Conservation (phyloP, 2,329 filamentous ascomycete species). For the Venturia pyrina region DNA sequence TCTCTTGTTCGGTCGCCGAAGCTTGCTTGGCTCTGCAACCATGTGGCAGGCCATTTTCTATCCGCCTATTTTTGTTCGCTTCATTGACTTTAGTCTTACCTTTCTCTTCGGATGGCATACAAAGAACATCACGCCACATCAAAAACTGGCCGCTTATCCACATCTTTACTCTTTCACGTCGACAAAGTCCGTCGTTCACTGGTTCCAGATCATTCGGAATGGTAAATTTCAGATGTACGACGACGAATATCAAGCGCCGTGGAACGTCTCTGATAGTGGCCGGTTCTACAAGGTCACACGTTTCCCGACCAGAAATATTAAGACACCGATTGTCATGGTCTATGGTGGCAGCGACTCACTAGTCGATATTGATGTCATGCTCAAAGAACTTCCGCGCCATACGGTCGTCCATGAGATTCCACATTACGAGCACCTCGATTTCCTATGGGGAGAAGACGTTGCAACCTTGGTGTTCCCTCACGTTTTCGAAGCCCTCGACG, state of each 20-base stretch:
- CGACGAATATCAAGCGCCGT: slow-evolving; percentile 74
- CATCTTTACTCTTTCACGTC: slow-evolving; percentile 96
- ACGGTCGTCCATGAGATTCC: slow-evolving; percentile 80
- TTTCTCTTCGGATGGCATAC: slow-evolving; percentile 89
- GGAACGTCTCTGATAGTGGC: slow-evolving; percentile 58
- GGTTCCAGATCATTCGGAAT: slow-evolving; percentile 98
- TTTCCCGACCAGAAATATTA: slow-evolving; percentile 95
- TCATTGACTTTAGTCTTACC: slow-evolving; percentile 70
- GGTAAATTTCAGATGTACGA: slow-evolving; percentile 98
- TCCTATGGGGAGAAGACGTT: slow-evolving; percentile 85
- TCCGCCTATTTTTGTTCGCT: slow-evolving; percentile 79
- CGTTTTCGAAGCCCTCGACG: slow-evolving; percentile 80
- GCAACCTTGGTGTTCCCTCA: slow-evolving; percentile 78
- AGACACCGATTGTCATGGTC: slow-evolving; percentile 84
- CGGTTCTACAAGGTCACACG: slow-evolving; percentile 95
- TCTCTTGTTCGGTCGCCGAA: slow-evolving; percentile 82
- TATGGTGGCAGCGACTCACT: slow-evolving; percentile 91
- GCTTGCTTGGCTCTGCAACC: slow-evolving; percentile 82
- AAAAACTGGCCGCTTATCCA: slow-evolving; percentile 91
- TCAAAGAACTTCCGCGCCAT: slow-evolving; percentile 73
- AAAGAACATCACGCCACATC: slow-evolving; percentile 69
- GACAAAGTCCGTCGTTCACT: slow-evolving; percentile 94
- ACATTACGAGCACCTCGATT: slow-evolving; percentile 94
- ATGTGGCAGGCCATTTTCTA: slow-evolving; percentile 98
- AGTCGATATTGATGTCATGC: slow-evolving; percentile 88